Conservation (phyloP, 345 rosid species). For the Draba incana region DNA sequence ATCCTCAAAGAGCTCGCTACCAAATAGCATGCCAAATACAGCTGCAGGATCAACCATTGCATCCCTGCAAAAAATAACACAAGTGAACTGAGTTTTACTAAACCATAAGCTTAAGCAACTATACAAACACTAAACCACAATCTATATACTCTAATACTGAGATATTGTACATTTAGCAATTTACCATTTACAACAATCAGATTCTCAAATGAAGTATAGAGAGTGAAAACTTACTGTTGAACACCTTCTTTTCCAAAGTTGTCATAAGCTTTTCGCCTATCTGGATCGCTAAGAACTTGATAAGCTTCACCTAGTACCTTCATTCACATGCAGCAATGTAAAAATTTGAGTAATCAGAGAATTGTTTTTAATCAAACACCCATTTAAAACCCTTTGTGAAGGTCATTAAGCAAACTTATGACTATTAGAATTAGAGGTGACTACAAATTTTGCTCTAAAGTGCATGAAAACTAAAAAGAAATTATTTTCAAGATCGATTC, state of each 20-base stretch:
- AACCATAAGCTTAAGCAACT: no score
- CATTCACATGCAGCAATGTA: constrained; percentile 29
- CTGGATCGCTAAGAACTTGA: constrained; percentile 89
- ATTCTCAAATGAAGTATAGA: background rate
- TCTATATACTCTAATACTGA: no score
- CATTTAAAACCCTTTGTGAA: no score
- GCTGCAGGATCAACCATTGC: constrained; percentile 88
- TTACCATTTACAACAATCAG: background rate
- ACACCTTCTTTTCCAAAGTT: constrained; percentile 84
- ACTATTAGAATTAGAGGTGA: no score
- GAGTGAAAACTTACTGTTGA: constrained; percentile 72
- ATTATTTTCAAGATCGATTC: background rate
- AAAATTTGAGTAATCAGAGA: constrained; percentile 16
- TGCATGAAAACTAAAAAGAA: no score
- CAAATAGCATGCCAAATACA: constrained; percentile 93
- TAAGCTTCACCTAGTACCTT: constrained; percentile 96
- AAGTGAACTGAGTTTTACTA: no score
- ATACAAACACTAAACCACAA: no score
- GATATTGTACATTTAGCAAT: background rate
- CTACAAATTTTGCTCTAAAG: background rate
- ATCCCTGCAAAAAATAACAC: no score
- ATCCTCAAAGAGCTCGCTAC: constrained; percentile 90
- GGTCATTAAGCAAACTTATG: no score
- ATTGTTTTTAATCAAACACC: no score
- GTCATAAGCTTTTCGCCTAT: constrained; percentile 84